phyloP scores from a whole-genome alignment of 1,139 yeast species.

The Saccharomycopsis hybrid region DNA sequence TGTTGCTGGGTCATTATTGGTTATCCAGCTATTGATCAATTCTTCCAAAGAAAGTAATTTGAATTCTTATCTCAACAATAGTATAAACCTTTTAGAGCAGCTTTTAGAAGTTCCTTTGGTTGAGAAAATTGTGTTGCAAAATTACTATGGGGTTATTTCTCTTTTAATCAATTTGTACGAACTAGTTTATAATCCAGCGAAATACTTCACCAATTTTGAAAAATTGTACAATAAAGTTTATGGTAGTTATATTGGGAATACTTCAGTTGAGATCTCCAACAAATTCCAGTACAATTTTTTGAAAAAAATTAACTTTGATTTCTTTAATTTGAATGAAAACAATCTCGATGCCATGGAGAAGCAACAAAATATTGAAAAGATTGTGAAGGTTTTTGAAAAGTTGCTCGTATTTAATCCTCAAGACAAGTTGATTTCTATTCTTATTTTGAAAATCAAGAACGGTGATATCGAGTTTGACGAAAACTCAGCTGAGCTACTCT shows the following conservation, averaged over 20 bases:
- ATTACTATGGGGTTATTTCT: conserved; percentile 13
- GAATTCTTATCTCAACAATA: conserved; percentile 13
- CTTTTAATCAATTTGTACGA: conserved; percentile 18
- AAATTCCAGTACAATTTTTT: conserved; percentile 17
- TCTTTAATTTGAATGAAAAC: conserved; percentile 8
- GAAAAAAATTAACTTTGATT: conserved; percentile 16
- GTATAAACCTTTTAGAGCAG: conserved; percentile 12
- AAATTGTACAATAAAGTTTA: conserved; percentile 9
- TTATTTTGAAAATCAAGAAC: conserved; percentile 3
- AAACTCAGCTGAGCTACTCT: not conserved
- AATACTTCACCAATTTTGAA: conserved; percentile 5
- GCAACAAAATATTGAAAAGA: conserved; percentile 3
- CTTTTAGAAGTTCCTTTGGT: not conserved
- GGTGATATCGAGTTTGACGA: not conserved
- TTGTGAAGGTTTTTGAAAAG: conserved; percentile 11
- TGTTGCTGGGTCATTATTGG: conserved; percentile 17
- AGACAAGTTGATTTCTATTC: conserved; percentile 11
- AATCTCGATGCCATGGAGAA: not conserved
- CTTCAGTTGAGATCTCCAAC: conserved; percentile 3
- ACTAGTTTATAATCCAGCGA: conserved; percentile 4
- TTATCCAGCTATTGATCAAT: conserved; percentile 13
- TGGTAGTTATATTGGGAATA: not conserved
- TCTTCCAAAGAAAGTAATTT: conserved; percentile 8
- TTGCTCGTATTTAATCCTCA: conserved; percentile 9
- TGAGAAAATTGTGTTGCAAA: not conserved